Evolutionary conservation across 768 basidiomycete genomes (phyloP), one percentile per base, ranked within the genome.

Genomic region (Tulasnella sp.): DNA sequence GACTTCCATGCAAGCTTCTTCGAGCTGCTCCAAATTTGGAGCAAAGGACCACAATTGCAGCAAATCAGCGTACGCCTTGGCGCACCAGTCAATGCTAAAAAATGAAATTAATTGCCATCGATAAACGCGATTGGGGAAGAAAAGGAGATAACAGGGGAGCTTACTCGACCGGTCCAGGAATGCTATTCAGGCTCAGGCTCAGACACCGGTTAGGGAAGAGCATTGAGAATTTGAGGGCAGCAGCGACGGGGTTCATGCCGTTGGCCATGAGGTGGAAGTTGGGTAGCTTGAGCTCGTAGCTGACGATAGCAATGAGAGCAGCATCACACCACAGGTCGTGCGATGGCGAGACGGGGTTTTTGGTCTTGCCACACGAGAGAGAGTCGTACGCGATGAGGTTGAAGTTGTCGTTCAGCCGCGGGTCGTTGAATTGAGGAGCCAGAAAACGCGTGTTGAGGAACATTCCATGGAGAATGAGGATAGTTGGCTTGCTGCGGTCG

Each of bases 241-340:
- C 72, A 63, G 73, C 77, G 5, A 78, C 72, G 25, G 79, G 75
- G 31, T 79, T 65, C 52, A 72, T 72, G 61, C 86, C 84, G n/a
- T 81, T 70, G 8, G 83, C 83, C 49, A 87, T 74, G 32, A 89
- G 72, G 65, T 89, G 86, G 43, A 78, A 74, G 0, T 83, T 75
- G 6, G 86, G 80, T 12, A 88, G 70, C 58, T 73, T 73, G 9
- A 89, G 74, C 11, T 72, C 69, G 82, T 87, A 60, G 19, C 25
- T 17, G 50, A 77, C 80, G 14, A 77, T 73, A 3, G 83, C 86
- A 35, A 88, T 63, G 70, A 88, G 86, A 34, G 84, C 86, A 1
- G 85, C 83, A 39, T 84, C 79, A 6, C 86, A 84, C 79, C 84
- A 89, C 58, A 74, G 77, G 68, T 89, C 86, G 63, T 82, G 80